These are phyloP conservation scores for Ilyonectria mors-panacis DNA, from an alignment of 2,329 filamentous ascomycete species.

Conservation along the genomic window DNA sequence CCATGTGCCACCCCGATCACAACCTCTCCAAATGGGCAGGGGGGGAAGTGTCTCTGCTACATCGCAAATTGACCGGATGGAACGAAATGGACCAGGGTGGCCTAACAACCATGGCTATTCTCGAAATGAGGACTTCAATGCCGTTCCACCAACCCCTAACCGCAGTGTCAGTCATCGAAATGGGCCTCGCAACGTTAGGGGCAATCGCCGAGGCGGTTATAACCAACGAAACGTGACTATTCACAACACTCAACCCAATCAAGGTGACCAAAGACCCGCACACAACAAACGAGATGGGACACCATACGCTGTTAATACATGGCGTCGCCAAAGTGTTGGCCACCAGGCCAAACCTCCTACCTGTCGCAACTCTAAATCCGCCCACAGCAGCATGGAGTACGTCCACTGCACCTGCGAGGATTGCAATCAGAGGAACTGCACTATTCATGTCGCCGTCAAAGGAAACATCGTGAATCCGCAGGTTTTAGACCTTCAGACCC, in stretches of 20 bases:
- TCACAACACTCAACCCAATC: conserved; percentile 28
- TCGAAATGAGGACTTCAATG: conserved; percentile 30
- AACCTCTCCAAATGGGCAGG: conserved; percentile 17
- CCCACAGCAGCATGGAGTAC: conserved; percentile 41
- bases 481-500: conserved; percentile 43
- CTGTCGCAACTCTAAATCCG: conserved; percentile 44
- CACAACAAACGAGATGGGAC: conserved; percentile 36
- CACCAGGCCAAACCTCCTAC: conserved; percentile 5
- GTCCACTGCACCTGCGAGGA: conserved; percentile 48
- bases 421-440: conserved; percentile 51
- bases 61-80: conserved; percentile 26
- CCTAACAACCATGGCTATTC: conserved; percentile 16
- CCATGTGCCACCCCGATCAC: conserved; percentile 17
- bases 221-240: conserved; percentile 41
- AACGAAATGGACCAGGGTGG: conserved; percentile 31
- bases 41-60: conserved; percentile 17
- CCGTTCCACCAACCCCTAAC: conserved; percentile 5
- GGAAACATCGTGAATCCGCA: background rate
- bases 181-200: conserved; percentile 24
- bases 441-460: conserved; percentile 47
- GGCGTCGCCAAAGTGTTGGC: conserved; percentile 35
- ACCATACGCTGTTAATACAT: conserved; percentile 28
- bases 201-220: conserved; percentile 37
- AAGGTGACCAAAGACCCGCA: conserved; percentile 11
- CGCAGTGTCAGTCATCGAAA: conserved; percentile 36